phyloP scores from a whole-genome alignment of 228 moss, liverwort and hornwort species.

The Sphagnum fallax region DNA sequence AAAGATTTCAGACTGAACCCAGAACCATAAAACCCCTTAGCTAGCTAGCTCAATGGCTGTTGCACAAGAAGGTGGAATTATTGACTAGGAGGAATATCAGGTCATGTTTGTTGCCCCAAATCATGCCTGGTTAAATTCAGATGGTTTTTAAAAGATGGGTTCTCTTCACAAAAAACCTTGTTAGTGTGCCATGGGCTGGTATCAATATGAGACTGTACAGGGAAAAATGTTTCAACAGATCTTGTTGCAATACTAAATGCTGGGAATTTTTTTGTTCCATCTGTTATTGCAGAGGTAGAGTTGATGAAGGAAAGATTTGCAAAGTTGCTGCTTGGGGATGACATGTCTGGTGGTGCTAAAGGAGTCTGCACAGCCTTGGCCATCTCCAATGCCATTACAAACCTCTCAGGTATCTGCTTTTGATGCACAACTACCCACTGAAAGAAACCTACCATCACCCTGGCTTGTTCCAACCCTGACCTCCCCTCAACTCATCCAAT shows the following conservation, averaged over 20 bases:
- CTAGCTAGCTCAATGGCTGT: too few relatives aligned
- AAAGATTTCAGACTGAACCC: too few relatives aligned
- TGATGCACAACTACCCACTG: neutral
- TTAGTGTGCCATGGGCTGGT: neutral
- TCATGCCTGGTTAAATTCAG: neutral
- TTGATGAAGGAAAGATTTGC: constrained; percentile 98
- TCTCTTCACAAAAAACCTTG: neutral
- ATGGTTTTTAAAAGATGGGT: neutral
- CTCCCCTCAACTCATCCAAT: too few relatives aligned
- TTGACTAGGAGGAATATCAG: too few relatives aligned
- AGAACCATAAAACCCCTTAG: too few relatives aligned
- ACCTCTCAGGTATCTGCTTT: constrained; percentile 65
- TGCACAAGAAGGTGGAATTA: too few relatives aligned
- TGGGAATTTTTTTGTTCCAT: neutral
- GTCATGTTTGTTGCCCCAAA: too few relatives aligned
- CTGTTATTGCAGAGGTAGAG: constrained; percentile 73
- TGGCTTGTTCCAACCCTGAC: too few relatives aligned
- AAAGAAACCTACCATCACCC: too few relatives aligned
- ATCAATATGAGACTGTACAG: too few relatives aligned
- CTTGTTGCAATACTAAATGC: neutral
- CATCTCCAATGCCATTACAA: constrained; percentile 93
- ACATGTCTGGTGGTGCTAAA: constrained; percentile 95
- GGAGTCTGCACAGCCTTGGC: constrained; percentile 90
- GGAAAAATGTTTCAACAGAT: neutral
- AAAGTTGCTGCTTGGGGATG: constrained; percentile 88